Conservation (phyloP, 495 filamentous ascomycete species). For the Coniosporium apollinis region DNA sequence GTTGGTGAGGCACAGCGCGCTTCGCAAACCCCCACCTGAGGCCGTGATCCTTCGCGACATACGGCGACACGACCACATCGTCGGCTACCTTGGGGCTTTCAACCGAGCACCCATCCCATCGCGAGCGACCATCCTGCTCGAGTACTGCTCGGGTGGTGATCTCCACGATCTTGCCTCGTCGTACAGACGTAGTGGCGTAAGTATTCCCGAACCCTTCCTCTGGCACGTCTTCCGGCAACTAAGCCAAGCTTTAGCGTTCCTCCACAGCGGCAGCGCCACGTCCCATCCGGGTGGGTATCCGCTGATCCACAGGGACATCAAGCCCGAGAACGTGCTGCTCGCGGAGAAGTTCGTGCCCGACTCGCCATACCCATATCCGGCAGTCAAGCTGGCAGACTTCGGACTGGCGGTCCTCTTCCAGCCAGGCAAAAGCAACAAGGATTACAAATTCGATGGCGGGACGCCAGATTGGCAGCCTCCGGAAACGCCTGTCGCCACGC, state of each 20-base stretch:
- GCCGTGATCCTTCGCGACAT: neutral
- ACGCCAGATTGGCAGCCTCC: neutral
- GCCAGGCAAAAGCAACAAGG: neutral
- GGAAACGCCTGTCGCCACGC: neutral
- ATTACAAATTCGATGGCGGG: neutral
- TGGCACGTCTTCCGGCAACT: neutral
- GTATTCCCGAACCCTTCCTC: neutral
- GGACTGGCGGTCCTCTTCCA: neutral
- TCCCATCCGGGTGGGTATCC: neutral
- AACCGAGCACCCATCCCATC: neutral
- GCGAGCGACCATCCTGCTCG: neutral
- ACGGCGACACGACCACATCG: neutral
- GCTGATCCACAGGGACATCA: neutral
- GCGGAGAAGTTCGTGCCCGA: neutral
- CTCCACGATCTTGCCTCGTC: neutral
- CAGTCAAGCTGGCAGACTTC: neutral
- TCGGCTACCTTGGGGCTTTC: neutral
- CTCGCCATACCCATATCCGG: too few relatives aligned
- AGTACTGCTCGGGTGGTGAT: neutral
- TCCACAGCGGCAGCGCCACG: neutral
- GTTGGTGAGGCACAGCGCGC: neutral
- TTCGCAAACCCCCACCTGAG: neutral
- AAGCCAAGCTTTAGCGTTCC: neutral
- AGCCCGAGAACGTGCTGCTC: neutral
- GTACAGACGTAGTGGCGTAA: neutral